Conservation (phyloP, 768 basidiomycete genomes). For the Boletus insuetus region DNA sequence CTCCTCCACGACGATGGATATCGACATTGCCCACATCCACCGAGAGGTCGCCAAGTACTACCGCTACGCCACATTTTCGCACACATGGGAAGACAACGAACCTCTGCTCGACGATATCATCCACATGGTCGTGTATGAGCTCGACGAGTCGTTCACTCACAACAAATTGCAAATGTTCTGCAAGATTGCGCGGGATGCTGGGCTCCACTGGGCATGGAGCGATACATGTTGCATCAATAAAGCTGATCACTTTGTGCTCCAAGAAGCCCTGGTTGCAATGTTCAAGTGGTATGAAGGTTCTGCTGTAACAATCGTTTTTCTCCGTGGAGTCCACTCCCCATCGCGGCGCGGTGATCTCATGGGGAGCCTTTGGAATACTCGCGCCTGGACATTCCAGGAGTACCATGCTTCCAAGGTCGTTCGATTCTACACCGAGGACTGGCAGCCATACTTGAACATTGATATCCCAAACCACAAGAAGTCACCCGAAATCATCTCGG, state of each 20-base stretch:
- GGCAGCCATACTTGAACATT: slow-evolving; percentile 5
- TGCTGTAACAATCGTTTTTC: background rate
- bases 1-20: slow-evolving; percentile 7
- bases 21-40: background rate
- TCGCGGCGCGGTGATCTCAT: background rate
- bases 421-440: slow-evolving; percentile 11
- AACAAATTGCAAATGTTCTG: background rate
- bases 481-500: background rate
- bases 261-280: slow-evolving; percentile 1
- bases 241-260: background rate
- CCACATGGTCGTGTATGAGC: background rate
- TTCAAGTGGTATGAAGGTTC: slow-evolving; percentile 3
- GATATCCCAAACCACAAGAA: slow-evolving; percentile 9
- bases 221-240: background rate
- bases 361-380: background rate
- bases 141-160: background rate
- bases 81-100: background rate
- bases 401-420: slow-evolving; percentile 10
- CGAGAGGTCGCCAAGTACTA: background rate
- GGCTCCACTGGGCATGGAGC: background rate
- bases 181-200: background rate
- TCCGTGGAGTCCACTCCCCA: background rate
- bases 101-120: background rate
- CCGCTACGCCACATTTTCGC: slow-evolving; percentile 1
- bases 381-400: slow-evolving; percentile 8